Conservation (phyloP, 495 filamentous ascomycete species). For the Tetracladium marchalianum region DNA sequence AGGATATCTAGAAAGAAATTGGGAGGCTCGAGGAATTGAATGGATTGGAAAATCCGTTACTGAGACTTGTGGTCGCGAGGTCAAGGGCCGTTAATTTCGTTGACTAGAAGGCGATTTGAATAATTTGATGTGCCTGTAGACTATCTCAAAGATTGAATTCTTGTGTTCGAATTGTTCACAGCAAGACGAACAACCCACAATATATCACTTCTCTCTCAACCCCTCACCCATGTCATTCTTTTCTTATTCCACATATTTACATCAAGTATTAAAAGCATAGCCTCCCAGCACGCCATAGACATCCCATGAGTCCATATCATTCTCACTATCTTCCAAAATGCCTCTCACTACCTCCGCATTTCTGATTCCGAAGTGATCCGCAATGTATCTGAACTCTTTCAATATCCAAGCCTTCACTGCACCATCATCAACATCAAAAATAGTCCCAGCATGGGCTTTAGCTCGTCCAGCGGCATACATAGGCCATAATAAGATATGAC, state of each 20-base stretch:
- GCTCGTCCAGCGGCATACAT: slow-evolving; percentile 21
- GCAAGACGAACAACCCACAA: too few species aligned
- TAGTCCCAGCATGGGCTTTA: background rate
- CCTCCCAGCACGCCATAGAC: slow-evolving; percentile 27
- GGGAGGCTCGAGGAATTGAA: too few species aligned
- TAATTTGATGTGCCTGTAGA: too few species aligned
- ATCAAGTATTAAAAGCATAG: slow-evolving; percentile 22
- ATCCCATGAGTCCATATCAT: slow-evolving; percentile 16
- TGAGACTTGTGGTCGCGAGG: too few species aligned
- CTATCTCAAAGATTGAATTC: too few species aligned
- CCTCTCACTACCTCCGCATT: slow-evolving; percentile 19
- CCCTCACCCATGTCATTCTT: too few species aligned
- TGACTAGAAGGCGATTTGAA: too few species aligned
- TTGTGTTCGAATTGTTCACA: too few species aligned
- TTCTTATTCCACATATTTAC: background rate
- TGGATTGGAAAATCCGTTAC: too few species aligned
- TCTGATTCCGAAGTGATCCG: slow-evolving; percentile 17
- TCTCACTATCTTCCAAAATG: slow-evolving; percentile 13
- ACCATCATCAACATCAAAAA: background rate
- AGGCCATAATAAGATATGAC: slow-evolving; percentile 22
- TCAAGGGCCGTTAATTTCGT: too few species aligned
- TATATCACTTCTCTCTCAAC: too few species aligned
- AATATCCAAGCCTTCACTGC: slow-evolving; percentile 20
- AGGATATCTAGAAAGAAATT: too few species aligned
- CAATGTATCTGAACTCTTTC: slow-evolving; percentile 19